These are phyloP conservation scores for Trichosporon inkin DNA, from an alignment of 1,284 basidiomycete genomes.

Conservation along the genomic window DNA sequence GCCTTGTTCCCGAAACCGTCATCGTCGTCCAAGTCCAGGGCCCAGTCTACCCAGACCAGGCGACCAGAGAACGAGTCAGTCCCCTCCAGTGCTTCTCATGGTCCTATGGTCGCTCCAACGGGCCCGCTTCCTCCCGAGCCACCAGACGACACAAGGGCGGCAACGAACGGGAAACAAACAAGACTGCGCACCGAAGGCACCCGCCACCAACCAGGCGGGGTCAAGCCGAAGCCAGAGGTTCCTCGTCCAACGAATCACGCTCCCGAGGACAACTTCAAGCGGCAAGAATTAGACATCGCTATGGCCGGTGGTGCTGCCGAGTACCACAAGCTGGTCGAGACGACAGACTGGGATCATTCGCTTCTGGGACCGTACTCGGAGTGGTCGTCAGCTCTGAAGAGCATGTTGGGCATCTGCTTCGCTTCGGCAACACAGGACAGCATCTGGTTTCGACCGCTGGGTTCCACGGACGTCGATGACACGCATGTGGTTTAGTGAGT, in stretches of 20 bases:
- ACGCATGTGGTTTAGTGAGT: constrained; percentile 32
- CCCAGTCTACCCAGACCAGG: too few relatives aligned
- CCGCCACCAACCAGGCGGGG: neutral
- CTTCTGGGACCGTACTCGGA: constrained; percentile 1
- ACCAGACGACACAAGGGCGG: neutral
- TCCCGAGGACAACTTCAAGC: constrained; percentile 3
- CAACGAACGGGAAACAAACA: neutral
- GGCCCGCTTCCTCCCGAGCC: neutral
- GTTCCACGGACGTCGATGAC: constrained; percentile 30
- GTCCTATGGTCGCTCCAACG: neutral
- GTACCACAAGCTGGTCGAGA: neutral
- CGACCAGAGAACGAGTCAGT: neutral
- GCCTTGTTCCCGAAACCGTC: too few relatives aligned
- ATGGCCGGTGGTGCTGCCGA: neutral
- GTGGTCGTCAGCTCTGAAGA: constrained; percentile 31
- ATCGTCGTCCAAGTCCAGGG: too few relatives aligned
- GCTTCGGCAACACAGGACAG: constrained; percentile 20
- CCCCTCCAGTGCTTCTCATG: neutral
- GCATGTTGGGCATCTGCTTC: constrained; percentile 32
- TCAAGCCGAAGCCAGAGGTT: neutral
- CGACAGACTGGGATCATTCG: neutral
- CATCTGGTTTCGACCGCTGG: constrained; percentile 20
- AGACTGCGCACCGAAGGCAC: neutral
- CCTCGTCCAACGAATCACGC: neutral
- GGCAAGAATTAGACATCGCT: constrained; percentile 4